A percentile compares a stretch with the other conserved stretches of the same genome.
Conservation (phyloP, 2,329 filamentous ascomycete genomes). For the Alternaria burnsii region DNA sequence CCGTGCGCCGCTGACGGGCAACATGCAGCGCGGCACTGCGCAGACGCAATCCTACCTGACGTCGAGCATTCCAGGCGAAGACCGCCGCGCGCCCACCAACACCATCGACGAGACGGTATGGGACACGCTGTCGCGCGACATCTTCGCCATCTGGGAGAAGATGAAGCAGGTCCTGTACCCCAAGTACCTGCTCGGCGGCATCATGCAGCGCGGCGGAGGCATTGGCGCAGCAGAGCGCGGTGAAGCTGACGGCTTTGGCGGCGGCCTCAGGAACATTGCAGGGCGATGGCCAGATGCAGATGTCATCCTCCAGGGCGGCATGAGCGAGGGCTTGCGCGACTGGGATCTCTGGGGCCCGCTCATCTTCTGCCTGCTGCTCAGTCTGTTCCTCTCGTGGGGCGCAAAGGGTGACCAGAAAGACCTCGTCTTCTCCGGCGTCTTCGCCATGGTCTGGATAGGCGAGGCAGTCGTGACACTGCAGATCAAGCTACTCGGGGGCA, state of each 20-base stretch:
- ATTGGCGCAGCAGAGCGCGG: slow-evolving; percentile 66
- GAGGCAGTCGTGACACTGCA: slow-evolving; percentile 97
- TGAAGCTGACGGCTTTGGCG: slow-evolving; percentile 56
- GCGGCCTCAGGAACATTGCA: slow-evolving; percentile 62
- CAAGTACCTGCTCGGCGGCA: slow-evolving; percentile 83
- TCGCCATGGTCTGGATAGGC: slow-evolving; percentile 95
- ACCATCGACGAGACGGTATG: slow-evolving; percentile 98
- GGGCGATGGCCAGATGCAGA: slow-evolving; percentile 74
- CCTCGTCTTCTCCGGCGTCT: slow-evolving; percentile 92
- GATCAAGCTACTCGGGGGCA: slow-evolving; percentile 94
- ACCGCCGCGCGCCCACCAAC: slow-evolving; percentile 86
- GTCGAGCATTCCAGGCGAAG: slow-evolving; percentile 89
- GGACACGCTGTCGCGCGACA: slow-evolving; percentile 92
- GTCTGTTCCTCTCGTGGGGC: slow-evolving; percentile 84
- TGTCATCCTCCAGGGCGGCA: slow-evolving; percentile 70
- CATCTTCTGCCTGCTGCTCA: slow-evolving; percentile 90
- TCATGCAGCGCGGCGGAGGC: slow-evolving; percentile 67
- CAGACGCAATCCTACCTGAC: slow-evolving; percentile 85
- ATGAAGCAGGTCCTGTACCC: slow-evolving; percentile 97
- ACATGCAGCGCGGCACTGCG: slow-evolving; percentile 67
- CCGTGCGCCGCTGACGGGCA: slow-evolving; percentile 82
- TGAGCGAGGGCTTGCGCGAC: slow-evolving; percentile 90
- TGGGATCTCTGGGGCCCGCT: slow-evolving; percentile 99
- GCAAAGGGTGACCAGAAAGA: slow-evolving; percentile 83
- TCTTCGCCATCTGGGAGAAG: slow-evolving; percentile 95